phyloP scores from a whole-genome alignment of 2,329 filamentous ascomycete genomes.

The Trematosphaeria pertusa region DNA sequence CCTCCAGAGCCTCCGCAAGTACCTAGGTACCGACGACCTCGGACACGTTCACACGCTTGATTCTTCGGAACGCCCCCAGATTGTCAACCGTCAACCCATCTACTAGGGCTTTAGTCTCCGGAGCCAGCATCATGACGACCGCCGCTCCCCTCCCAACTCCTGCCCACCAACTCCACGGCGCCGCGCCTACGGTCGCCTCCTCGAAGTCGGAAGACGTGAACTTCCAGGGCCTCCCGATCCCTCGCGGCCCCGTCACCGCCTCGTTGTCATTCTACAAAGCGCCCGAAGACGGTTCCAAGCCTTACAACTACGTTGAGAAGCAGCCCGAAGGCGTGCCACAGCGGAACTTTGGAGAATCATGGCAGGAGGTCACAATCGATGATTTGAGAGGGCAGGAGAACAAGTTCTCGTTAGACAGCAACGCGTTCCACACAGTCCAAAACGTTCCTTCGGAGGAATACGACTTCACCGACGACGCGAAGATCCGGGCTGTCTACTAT shows the following conservation, averaged over 20 bases:
- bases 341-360: conserved; percentile 66
- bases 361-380: conserved; percentile 64
- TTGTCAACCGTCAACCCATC: conserved; percentile 1
- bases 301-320: conserved; percentile 64
- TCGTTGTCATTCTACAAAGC: conserved; percentile 38
- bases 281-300: conserved; percentile 35
- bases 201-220: conserved; percentile 37
- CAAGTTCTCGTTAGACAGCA: conserved; percentile 71
- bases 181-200: conserved; percentile 31
- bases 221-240: conserved; percentile 38
- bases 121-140: conserved; percentile 52
- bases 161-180: conserved; percentile 49
- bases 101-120: not conserved
- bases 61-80: conserved; percentile 1
- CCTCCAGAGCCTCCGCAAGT: not conserved
- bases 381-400: conserved; percentile 77
- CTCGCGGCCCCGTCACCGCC: conserved; percentile 35
- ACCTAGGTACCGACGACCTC: too few relatives aligned
- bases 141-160: conserved; percentile 50
- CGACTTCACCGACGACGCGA: conserved; percentile 71
- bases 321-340: conserved; percentile 67
- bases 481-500: conserved; percentile 78
- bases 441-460: conserved; percentile 63
- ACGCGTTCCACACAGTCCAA: conserved; percentile 75
- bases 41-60: conserved; percentile 16